Conservation (phyloP, 2,329 filamentous ascomycete genomes). For the Colletotrichum theobromicola region DNA sequence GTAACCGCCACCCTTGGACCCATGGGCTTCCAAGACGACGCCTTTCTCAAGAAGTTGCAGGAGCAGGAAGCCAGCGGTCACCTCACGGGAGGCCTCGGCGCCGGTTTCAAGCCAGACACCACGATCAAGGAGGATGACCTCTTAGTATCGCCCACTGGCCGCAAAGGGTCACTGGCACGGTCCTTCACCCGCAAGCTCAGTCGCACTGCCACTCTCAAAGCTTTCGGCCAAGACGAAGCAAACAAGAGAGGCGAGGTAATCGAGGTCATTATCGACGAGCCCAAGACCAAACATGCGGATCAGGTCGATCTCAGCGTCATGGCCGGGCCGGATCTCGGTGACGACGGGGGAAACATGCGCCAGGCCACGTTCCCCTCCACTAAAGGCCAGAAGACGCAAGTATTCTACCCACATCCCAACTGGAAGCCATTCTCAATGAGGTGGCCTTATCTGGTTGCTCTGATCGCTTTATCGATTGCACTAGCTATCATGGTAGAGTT, state of each 20-base stretch:
- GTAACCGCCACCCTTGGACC: constrained; percentile 52
- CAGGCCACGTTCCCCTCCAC: constrained; percentile 40
- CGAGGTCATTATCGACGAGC: constrained; percentile 58
- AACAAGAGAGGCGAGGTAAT: constrained; percentile 65
- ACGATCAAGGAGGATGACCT: constrained; percentile 57
- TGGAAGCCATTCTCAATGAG: constrained; percentile 73
- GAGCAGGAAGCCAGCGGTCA: constrained; percentile 59
- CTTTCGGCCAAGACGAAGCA: constrained; percentile 61
- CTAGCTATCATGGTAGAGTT: constrained; percentile 60
- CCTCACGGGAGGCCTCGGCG: constrained; percentile 63
- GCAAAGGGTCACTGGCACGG: constrained; percentile 41
- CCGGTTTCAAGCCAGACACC: constrained; percentile 54
- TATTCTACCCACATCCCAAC: constrained; percentile 68
- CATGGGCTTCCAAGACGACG: constrained; percentile 44
- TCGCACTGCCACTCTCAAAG: constrained; percentile 48
- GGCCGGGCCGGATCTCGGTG: constrained; percentile 42
- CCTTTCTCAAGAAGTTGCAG: constrained; percentile 50
- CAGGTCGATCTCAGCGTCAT: constrained; percentile 59
- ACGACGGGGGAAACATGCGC: constrained; percentile 34
- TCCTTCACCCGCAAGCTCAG: constrained; percentile 43
- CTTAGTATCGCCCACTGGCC: constrained; percentile 38
- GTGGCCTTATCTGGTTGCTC: constrained; percentile 60
- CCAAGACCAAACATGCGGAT: constrained; percentile 23
- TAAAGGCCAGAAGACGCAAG: constrained; percentile 45
- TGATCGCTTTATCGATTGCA: constrained; percentile 58